A percentile compares a stretch with the other conserved stretches of the same genome.
Conservation (phyloP, 2,329 filamentous ascomycete species). For the Plenodomus lindquistii region DNA sequence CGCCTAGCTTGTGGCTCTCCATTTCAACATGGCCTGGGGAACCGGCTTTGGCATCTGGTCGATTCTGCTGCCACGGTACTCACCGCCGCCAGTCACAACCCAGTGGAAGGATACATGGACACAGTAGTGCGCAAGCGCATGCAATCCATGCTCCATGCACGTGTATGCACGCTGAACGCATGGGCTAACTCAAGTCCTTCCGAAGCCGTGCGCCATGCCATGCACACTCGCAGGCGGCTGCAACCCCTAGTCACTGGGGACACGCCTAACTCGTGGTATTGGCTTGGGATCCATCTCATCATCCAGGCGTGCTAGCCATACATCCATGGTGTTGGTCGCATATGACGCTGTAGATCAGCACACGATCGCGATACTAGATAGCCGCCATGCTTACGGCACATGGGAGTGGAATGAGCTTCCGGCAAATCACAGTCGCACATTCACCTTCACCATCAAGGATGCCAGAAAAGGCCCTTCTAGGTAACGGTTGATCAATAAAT, state of each 20-base stretch:
- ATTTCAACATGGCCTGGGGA: no score
- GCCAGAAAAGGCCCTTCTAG: neutral
- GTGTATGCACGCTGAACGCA: neutral
- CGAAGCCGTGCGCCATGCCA: neutral
- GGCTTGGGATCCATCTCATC: neutral
- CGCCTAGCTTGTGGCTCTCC: no score
- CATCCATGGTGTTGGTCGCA: neutral
- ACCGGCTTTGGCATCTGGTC: no score
- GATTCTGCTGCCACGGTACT: no score
- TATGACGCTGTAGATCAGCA: neutral
- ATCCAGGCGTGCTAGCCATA: neutral
- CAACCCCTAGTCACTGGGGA: no score
- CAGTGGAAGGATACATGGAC: neutral
- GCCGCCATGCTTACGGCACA: neutral
- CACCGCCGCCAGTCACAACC: neutral
- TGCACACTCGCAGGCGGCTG: no score
- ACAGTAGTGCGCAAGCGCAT: neutral
- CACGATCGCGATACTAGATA: neutral
- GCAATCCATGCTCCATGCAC: neutral
- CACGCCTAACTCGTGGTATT: no score
- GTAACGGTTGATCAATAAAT: neutral
- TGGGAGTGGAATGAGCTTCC: neutral
- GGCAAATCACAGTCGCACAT: neutral
- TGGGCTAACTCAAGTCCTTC: neutral
- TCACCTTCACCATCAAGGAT: neutral